phyloP scores from a whole-genome alignment of 306 rosid species.

The Vicia faba region DNA sequence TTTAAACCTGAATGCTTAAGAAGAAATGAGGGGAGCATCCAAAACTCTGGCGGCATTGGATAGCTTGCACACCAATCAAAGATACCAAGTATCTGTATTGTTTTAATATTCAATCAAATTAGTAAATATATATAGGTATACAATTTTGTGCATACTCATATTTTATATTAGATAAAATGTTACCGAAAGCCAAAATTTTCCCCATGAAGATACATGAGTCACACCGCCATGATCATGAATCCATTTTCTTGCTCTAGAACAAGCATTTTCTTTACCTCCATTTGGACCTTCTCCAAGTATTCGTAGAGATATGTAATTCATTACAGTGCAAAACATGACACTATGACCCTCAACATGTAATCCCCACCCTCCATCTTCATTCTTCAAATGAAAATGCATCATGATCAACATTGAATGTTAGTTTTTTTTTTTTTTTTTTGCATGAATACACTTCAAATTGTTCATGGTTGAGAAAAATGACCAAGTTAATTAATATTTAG shows the following conservation, averaged over 20 bases:
- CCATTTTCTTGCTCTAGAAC: conserved; percentile 63
- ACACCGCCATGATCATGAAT: conserved; percentile 65
- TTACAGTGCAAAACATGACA: conserved; percentile 55
- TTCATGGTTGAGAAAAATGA: not conserved
- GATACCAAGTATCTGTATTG: conserved; percentile 57
- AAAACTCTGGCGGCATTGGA: conserved; percentile 77
- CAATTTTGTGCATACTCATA: not conserved
- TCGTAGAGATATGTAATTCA: conserved; percentile 56
- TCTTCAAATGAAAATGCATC: conserved; percentile 40
- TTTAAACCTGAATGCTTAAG: conserved; percentile 67
- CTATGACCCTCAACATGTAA: conserved; percentile 53
- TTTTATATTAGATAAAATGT: not conserved
- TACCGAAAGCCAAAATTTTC: conserved; percentile 58
- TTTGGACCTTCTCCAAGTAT: conserved; percentile 58
- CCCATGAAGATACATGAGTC: conserved; percentile 66
- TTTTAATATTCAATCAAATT: not conserved
- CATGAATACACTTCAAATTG: not conserved
- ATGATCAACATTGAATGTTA: not conserved
- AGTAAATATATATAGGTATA: not conserved
- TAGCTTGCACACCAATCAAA: conserved; percentile 61
- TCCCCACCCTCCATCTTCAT: conserved; percentile 93
- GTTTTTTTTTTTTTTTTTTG: conserved; percentile 10
- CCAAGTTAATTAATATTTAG: not conserved
- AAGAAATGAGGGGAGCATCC: conserved; percentile 66
- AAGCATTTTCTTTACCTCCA: conserved; percentile 58